Evolutionary conservation across 768 basidiomycete species (phyloP).

Genomic region (Suillus occidentalis): DNA sequence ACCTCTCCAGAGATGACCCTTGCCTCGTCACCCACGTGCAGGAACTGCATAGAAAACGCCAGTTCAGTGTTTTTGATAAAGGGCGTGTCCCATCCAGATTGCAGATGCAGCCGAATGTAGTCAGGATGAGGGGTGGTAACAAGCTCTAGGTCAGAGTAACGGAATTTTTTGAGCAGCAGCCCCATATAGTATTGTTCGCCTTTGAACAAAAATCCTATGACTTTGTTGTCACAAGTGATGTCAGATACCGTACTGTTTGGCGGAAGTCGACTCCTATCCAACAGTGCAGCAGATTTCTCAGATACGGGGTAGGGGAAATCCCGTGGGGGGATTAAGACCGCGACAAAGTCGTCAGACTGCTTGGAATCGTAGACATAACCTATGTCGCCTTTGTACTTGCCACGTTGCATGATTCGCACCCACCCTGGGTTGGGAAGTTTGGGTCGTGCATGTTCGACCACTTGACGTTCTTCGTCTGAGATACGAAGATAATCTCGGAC

Average conservation of each 20-base stretch:
- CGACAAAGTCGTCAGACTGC: neutral
- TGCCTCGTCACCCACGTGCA: neutral
- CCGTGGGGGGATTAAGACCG: neutral
- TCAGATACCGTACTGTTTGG: neutral
- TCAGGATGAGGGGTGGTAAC: neutral
- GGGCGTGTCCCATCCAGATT: neutral
- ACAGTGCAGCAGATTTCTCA: neutral
- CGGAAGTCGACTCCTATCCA: neutral
- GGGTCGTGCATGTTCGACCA: neutral
- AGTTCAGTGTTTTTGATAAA: neutral
- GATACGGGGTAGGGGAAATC: neutral
- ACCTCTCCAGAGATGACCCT: neutral
- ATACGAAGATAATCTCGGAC: neutral
- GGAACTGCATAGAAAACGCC: neutral
- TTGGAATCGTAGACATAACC: neutral
- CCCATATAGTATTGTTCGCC: neutral
- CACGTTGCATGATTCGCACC: neutral
- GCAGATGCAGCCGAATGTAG: neutral
- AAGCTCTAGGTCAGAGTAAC: neutral
- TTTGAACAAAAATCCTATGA: neutral
- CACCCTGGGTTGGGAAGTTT: neutral
- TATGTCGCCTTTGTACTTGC: neutral
- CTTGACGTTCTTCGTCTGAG: neutral
- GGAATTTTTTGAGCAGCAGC: neutral
- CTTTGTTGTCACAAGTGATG: neutral